Evolutionary conservation across 2,329 filamentous ascomycete species (phyloP).

Genomic region (Xylaria multiplex): DNA sequence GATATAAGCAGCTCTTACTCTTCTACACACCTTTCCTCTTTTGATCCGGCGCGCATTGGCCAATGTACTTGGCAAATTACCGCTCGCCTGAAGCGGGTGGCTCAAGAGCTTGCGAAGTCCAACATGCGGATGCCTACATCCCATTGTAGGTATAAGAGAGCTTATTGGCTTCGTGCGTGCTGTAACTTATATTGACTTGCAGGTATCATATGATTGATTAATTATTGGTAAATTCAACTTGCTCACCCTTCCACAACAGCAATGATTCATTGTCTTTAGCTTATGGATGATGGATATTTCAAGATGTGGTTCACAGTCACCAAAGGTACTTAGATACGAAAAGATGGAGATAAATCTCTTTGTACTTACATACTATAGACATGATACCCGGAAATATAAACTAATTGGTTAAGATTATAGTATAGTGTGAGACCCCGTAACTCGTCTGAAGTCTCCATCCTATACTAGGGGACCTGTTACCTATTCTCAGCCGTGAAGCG

Average conservation of each 20-base stretch:
- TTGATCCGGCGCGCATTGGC: not conserved
- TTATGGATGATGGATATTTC: no score
- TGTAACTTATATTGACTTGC: slow-evolving; percentile 1
- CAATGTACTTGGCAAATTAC: not conserved
- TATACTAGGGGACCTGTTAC: not conserved
- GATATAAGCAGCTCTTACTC: not conserved
- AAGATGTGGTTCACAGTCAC: no score
- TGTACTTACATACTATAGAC: not conserved
- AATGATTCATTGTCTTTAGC: no score
- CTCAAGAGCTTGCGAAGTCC: not conserved
- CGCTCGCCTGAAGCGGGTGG: not conserved
- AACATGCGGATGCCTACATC: not conserved
- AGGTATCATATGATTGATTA: not conserved
- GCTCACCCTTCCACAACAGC: no score
- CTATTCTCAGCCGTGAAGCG: not conserved
- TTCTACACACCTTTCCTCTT: slow-evolving; percentile 3
- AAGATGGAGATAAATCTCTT: not conserved
- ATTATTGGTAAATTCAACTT: not conserved
- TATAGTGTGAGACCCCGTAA: not conserved
- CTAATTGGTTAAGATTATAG: not conserved
- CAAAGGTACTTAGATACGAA: no score
- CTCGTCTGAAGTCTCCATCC: not conserved
- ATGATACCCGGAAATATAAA: not conserved
- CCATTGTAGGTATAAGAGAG: not conserved
- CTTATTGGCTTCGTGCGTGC: not conserved